Evolutionary conservation across 2,329 filamentous ascomycete genomes (phyloP), one percentile per base, ranked within the genome.

Genomic region (Venturia oleaginea): DNA sequence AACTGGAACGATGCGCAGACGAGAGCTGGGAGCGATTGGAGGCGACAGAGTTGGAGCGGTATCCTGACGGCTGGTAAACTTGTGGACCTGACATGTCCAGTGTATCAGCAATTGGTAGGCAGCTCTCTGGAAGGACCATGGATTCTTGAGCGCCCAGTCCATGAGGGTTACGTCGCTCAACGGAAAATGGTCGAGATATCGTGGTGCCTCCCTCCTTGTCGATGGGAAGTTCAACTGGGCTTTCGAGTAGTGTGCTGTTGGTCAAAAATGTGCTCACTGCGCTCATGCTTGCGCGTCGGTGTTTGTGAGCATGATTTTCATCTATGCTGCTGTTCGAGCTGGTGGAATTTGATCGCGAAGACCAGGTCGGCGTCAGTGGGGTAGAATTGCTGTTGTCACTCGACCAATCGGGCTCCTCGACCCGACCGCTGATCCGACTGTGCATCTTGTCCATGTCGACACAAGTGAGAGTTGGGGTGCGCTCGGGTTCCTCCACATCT

Each of bases 401-500:
- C 19, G 61, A 5, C 34, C 61, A 42, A 62, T 62, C 61, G 15
- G 13, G 38, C 24, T 54, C 61, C 24, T 54, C 61, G 13, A n/a
- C 10, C 24, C 22, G 43, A 48, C 19, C 24, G n/a, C 17, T n/a
- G 4, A 57, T 32, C 27, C 32, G 42, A 19, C 42, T 24, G 42
- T 62, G 42, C 40, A 62, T 54, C 13, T 62, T 51, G 19, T 62
- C 61, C 3, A 62, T 37, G n/a, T 62, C 61, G 17, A 62, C n/a
- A 37, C 34, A 48, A 8, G 48, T 32, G 22, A 62, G 32, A 15
- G 42, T 62, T 19, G 61, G 61, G 17, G 61, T 62, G 42, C 61
- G 61, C 30, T 24, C 11, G 7, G 30, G 40, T 4, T 54, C 61
- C 38, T 46, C 43, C 10, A 54, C 43, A 2, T 46, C 61, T 37